Conservation (phyloP, 1,284 basidiomycete species). For the Cerrena zonata region DNA sequence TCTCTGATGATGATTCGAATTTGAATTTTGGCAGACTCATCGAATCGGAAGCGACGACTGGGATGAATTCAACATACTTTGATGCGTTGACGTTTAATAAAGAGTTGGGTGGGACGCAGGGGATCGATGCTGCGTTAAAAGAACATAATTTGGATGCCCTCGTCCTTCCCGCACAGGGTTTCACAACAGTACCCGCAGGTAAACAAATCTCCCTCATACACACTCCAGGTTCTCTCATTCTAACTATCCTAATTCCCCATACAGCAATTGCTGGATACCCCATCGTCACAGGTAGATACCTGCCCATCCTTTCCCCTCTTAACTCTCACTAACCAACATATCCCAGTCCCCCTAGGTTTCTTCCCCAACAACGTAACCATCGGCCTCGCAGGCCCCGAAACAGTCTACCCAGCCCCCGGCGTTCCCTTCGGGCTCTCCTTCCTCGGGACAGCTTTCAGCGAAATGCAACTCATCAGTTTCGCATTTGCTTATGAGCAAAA, state of each 20-base stretch:
- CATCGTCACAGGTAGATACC: constrained; percentile 45
- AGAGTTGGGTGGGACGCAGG: constrained; percentile 47
- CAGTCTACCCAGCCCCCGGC: constrained; percentile 51
- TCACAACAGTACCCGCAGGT: constrained; percentile 40
- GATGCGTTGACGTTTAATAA: constrained; percentile 44
- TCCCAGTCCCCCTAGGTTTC: constrained; percentile 56
- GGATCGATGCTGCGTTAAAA: constrained; percentile 54
- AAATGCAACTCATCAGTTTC: constrained; percentile 52
- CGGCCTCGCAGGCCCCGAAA: constrained; percentile 24
- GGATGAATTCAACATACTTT: constrained; percentile 33
- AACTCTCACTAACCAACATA: background rate
- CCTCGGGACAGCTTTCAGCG: constrained; percentile 58
- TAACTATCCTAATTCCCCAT: constrained; percentile 7
- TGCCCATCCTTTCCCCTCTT: background rate
- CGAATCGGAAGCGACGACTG: constrained; percentile 11
- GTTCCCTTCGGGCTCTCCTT: constrained; percentile 62
- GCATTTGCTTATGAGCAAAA: constrained; percentile 65
- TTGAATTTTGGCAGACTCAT: constrained; percentile 10
- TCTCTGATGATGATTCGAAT: constrained; percentile 3
- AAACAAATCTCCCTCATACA: constrained; percentile 6
- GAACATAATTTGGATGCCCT: constrained; percentile 51
- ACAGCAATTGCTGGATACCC: constrained; percentile 57
- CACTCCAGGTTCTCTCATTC: background rate
- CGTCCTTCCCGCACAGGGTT: constrained; percentile 48
- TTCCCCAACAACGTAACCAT: constrained; percentile 42